A percentile compares a stretch with the other conserved stretches of the same genome.
These are phyloP conservation scores for Chenopodium berlandieri DNA, from an alignment of 148 eudicot species.

Conservation along the genomic window DNA sequence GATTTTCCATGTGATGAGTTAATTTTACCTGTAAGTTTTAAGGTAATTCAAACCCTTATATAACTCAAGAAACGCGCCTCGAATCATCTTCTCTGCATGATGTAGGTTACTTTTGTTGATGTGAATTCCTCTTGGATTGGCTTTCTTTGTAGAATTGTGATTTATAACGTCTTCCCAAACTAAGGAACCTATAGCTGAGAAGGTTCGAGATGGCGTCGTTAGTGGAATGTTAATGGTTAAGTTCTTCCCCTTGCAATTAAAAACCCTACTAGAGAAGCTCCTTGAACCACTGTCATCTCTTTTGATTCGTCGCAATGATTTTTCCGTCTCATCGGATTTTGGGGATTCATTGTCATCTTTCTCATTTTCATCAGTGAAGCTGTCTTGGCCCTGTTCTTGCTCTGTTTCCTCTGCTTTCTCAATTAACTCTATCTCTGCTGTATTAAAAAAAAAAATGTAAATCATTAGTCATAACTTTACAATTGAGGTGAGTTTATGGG, in stretches of 20 bases:
- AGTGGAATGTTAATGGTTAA: slow-evolving; percentile 78
- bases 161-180: slow-evolving; percentile 71
- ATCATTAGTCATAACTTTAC: too few relatives aligned
- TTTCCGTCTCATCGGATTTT: slow-evolving; percentile 45
- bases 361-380: slow-evolving; percentile 36
- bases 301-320: slow-evolving; percentile 37
- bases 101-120: slow-evolving; percentile 70
- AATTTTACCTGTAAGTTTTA: slow-evolving; percentile 69
- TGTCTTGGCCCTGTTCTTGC: slow-evolving; percentile 45
- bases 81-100: slow-evolving; percentile 92
- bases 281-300: slow-evolving; percentile 51
- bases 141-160: slow-evolving; percentile 69
- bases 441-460: neutral
- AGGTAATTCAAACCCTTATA: slow-evolving; percentile 87
- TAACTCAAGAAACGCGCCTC: slow-evolving; percentile 87
- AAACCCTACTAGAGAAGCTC: slow-evolving; percentile 40
- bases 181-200: slow-evolving; percentile 74
- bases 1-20: neutral
- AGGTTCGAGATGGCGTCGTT: slow-evolving; percentile 70
- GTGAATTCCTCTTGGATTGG: slow-evolving; percentile 54
- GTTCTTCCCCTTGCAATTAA: slow-evolving; percentile 63
- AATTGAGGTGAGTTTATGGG: too few relatives aligned
- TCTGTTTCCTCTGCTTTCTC: slow-evolving; percentile 40
- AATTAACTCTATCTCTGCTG: slow-evolving; percentile 50
- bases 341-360: slow-evolving; percentile 36